Evolutionary conservation across 2,329 filamentous ascomycete genomes (phyloP).

Genomic region (Fusarium tricinctum): DNA sequence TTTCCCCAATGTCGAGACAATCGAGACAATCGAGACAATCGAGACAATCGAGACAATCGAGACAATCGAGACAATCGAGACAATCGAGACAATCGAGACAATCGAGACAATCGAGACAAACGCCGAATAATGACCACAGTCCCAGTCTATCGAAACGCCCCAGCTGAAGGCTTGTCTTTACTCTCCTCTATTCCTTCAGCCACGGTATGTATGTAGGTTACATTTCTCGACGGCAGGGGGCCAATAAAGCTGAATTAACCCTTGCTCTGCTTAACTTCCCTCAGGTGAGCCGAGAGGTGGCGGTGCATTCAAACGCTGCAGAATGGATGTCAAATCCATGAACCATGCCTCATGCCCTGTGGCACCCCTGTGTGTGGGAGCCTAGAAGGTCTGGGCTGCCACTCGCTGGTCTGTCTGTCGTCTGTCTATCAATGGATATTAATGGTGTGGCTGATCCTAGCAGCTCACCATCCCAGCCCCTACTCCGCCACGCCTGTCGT

Average conservation of each 20-base stretch:
- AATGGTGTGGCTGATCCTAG: constrained; percentile 44
- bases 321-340: constrained; percentile 30
- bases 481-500: constrained; percentile 42
- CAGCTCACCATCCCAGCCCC: constrained; percentile 25
- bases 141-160: constrained; percentile 32
- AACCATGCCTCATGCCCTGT: constrained; percentile 26
- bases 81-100: neutral
- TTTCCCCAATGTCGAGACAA: neutral
- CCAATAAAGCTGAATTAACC: constrained; percentile 38
- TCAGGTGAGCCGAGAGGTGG: constrained; percentile 45
- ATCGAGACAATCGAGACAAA: constrained; percentile 4
- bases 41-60: constrained; percentile 5
- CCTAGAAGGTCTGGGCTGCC: constrained; percentile 11
- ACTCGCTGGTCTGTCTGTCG: constrained; percentile 20
- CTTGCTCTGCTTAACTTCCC: constrained; percentile 36
- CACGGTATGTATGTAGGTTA: constrained; percentile 5
- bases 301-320: constrained; percentile 33
- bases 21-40: constrained; percentile 3
- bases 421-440: constrained; percentile 5
- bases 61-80: constrained; percentile 6
- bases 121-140: constrained; percentile 2
- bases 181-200: constrained; percentile 6
- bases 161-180: constrained; percentile 35
- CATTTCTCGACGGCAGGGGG: constrained; percentile 17
- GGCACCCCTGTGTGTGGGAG: constrained; percentile 40